Base-by-base conservation (phyloP, 495 filamentous ascomycete species). In the Aspergillus biplanus region DNA sequence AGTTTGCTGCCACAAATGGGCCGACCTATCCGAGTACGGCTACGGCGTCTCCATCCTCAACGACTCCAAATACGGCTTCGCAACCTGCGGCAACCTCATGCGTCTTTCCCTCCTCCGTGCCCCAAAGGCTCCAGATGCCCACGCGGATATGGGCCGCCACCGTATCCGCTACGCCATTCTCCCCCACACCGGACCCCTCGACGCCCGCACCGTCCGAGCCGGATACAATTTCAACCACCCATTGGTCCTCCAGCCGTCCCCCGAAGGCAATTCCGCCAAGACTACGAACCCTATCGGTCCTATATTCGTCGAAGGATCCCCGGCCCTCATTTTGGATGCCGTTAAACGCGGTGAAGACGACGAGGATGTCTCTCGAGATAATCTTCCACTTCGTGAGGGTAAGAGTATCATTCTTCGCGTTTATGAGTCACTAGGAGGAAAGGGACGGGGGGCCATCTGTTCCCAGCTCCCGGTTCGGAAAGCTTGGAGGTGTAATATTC, bases 61-160 rank as follows among this genome's bases (percentile, higher is more conserved):
- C 73, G 95, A 99, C 71, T 90, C 86, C 76, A 99, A 99, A 69
- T 97, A 97, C 67, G 95, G 95, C 31, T 99, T 99, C 73, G 95
- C 95, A 42, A 96, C 92, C 21, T 82, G 81, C 54, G 95, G 95
- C n/a, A 92, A 88, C 65, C 75, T 94, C 44, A 99, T 99, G 95
- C 88, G 95, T 16, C 81, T 99, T 15, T 93, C 89, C 48, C 82
- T 99, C 44, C 85, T 99, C 8, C 87, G 95, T 34, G 89, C 92
- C 47, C 91, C 95, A n/a, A 99, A 98, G 69, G 95, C 95, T 0
- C 95, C 95, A 18, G 95, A 99, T 71, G 93, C 89, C 12, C 88
- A 97, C 70, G 95, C 95, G 58, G 95, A 99, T 75, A 99, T 99
- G 95, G 94, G 93, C 39, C 83, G 83, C 35, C 95, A 99, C 75